A percentile compares a stretch with the other conserved stretches of the same genome.
These are phyloP conservation scores for Leishmania tropica DNA, from an alignment of 208 protist species.

Conservation along the genomic window DNA sequence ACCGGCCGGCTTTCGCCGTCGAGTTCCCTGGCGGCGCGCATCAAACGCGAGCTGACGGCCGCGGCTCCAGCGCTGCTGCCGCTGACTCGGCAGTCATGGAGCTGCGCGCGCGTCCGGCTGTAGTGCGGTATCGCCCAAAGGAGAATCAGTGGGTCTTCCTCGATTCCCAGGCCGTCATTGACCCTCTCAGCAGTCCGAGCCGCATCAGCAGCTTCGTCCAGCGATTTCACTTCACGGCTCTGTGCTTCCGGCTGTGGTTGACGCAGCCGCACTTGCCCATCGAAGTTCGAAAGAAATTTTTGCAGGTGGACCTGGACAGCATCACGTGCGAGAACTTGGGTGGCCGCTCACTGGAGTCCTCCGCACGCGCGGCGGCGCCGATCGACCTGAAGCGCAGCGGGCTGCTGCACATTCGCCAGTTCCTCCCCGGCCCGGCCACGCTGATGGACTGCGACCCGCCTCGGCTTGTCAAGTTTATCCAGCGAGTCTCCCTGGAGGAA, in stretches of 20 bases:
- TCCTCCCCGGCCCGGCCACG: slow-evolving; percentile 82
- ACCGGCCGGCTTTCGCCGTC: slow-evolving; percentile 79
- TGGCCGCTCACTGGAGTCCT: slow-evolving; percentile 49
- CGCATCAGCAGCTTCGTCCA: slow-evolving; percentile 64
- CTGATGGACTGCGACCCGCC: slow-evolving; percentile 87
- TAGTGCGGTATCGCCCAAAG: slow-evolving; percentile 83
- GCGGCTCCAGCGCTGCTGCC: not conserved
- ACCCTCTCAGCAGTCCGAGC: slow-evolving; percentile 64
- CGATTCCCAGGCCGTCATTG: slow-evolving; percentile 68
- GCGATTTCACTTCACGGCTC: slow-evolving; percentile 77
- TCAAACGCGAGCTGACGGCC: not conserved
- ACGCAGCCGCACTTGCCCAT: slow-evolving; percentile 89
- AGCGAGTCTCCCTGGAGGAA: slow-evolving; percentile 83
- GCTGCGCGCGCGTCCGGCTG: slow-evolving; percentile 69
- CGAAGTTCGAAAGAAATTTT: slow-evolving; percentile 81
- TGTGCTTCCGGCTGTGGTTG: slow-evolving; percentile 77
- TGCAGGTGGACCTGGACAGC: slow-evolving; percentile 71
- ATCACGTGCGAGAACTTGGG: slow-evolving; percentile 61
- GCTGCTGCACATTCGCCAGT: slow-evolving; percentile 90
- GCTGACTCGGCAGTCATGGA: slow-evolving; percentile 16
- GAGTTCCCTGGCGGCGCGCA: slow-evolving; percentile 31
- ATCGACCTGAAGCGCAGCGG: slow-evolving; percentile 91
- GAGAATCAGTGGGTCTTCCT: slow-evolving; percentile 93
- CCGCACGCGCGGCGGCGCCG: slow-evolving; percentile 59
- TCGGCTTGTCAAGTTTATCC: slow-evolving; percentile 83